phyloP scores from a whole-genome alignment of 768 basidiomycete species.

The Bullera alba region DNA sequence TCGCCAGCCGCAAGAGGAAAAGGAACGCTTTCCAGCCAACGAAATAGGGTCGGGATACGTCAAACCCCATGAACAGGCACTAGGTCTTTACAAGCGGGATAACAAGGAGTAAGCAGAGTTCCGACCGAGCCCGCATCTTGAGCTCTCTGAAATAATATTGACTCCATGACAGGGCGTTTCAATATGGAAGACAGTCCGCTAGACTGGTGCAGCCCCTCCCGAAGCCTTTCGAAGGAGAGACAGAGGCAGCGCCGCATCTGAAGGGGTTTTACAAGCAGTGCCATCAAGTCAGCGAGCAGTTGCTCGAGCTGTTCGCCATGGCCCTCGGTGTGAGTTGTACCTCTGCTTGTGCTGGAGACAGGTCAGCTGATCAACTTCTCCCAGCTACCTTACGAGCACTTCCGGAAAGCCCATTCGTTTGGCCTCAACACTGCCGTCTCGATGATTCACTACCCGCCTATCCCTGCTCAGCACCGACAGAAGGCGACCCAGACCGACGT shows the following conservation, averaged over 20 bases:
- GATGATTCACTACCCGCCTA: constrained; percentile 13
- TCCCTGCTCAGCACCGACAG: background rate
- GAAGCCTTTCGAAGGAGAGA: constrained; percentile 2
- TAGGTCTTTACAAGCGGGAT: constrained; percentile 11
- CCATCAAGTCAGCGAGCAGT: constrained; percentile 12
- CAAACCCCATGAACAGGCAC: constrained; percentile 8
- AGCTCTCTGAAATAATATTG: too few species aligned
- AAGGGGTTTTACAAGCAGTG: constrained; percentile 12
- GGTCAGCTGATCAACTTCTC: background rate
- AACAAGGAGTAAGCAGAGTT: constrained; percentile 13
- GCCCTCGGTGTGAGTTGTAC: constrained; percentile 9
- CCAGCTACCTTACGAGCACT: constrained; percentile 14
- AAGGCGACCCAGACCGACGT: constrained; percentile 8
- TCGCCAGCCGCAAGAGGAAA: constrained; percentile 3
- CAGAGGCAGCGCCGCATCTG: background rate
- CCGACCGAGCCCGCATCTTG: background rate
- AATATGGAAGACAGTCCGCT: constrained; percentile 13
- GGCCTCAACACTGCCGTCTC: constrained; percentile 14
- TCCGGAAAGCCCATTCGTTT: constrained; percentile 12
- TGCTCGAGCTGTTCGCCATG: constrained; percentile 15
- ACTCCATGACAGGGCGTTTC: constrained; percentile 10
- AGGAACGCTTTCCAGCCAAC: constrained; percentile 9
- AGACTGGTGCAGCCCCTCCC: constrained; percentile 8
- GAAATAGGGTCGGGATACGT: constrained; percentile 12
- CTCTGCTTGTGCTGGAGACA: background rate